These are phyloP conservation scores for Aspergillus campestris DNA, from an alignment of 495 filamentous ascomycete species.

Conservation along the genomic window DNA sequence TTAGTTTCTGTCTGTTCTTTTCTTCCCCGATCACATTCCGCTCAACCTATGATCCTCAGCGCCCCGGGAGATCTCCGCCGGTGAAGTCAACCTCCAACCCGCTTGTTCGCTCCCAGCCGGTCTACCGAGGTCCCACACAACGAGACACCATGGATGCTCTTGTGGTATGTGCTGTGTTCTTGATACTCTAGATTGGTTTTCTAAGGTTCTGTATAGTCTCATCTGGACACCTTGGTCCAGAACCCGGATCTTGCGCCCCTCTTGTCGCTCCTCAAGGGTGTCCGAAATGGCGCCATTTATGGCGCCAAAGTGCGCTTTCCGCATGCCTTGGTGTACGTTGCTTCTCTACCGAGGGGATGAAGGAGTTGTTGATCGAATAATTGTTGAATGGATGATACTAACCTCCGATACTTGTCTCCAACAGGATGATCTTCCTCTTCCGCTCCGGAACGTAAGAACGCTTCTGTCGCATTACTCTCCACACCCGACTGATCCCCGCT, in stretches of 20 bases:
- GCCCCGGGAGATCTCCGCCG: conserved; percentile 8
- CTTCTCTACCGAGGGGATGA: neutral
- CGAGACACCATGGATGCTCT: conserved; percentile 32
- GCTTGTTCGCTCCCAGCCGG: conserved; percentile 8
- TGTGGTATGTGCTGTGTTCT: conserved; percentile 17
- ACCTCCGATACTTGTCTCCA: conserved; percentile 1
- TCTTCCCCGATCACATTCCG: neutral
- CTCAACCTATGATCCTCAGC: conserved; percentile 7
- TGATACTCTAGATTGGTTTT: neutral
- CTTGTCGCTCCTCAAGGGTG: conserved; percentile 76
- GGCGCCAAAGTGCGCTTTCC: conserved; percentile 97
- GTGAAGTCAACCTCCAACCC: conserved; percentile 4
- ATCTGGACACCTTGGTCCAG: conserved; percentile 61
- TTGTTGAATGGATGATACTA: too few species aligned
- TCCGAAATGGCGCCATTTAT: conserved; percentile 95
- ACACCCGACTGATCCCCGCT: conserved; percentile 7
- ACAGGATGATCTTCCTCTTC: conserved; percentile 89
- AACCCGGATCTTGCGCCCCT: conserved; percentile 76
- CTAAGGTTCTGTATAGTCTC: conserved; percentile 17
- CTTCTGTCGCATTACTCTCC: conserved; percentile 3
- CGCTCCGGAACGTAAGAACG: conserved; percentile 69
- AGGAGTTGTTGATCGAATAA: neutral
- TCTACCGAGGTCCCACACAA: conserved; percentile 24
- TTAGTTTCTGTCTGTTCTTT: conserved; percentile 8
- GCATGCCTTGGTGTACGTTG: conserved; percentile 80